Base-by-base conservation (phyloP, 306 rosid species). In the Carpinus fangiana region DNA sequence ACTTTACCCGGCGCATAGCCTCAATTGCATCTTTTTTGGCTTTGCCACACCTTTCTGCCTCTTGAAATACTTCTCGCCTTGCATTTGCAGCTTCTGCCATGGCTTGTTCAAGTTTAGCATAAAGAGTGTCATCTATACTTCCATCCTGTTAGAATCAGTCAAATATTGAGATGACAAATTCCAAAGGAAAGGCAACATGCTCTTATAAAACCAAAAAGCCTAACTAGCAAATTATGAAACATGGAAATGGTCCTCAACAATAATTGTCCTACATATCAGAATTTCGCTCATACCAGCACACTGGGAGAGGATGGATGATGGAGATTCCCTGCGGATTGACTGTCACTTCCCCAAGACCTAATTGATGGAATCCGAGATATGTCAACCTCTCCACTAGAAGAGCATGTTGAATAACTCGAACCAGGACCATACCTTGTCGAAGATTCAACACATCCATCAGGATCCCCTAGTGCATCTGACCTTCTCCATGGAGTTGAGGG, bases 31-130 rank as follows among this genome's bases (percentile, higher is more conserved):
- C 90, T 70, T 84, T 91, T 87, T 91, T 92, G 50, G 92, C 91
- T 83, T 86, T 91, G n/a, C 84, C 81, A 45, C 92, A 87, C 69
- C 86, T 84, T 64, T 81, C 7, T 75, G 85, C 74, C 86, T 90
- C 96, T 48, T 84, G 73, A 85, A 76, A 86, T 46, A 87, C 93
- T 20, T 85, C 88, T 45, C 76, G 75, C 78, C 83, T 90, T 36
- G 90, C 93, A 51, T 83, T 84, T 73, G 77, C 88, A 77, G 96
- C 90, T 88, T 90, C 97, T 48, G 85, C 70, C 88, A 90, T 87
- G 11, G 86, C 88, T 61, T 88, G 90, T 18, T 89, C 86, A 74
- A 88, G 87, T 82, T 85, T 91, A 79, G 86, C 86, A 78, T 87
- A 87, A 43, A 93, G 85, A 78, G 47, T 59, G 62, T 79, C 90